phyloP scores from a whole-genome alignment of 352 stramenopile species.

The Hyaloperonospora arabidopsidis region DNA sequence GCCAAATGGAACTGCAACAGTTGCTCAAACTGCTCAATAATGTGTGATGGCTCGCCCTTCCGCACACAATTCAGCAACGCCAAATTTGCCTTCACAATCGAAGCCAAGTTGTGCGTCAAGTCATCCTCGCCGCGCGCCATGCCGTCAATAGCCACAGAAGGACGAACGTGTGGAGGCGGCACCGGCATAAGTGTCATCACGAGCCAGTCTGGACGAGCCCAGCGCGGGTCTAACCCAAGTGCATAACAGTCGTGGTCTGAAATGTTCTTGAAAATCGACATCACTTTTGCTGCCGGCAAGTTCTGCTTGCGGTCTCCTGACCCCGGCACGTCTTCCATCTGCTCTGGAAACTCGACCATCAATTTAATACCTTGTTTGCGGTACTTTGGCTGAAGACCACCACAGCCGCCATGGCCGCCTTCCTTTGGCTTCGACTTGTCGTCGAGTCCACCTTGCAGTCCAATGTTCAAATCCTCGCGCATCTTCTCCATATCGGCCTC shows the following conservation, averaged over 20 bases:
- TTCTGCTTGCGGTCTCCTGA: conserved; percentile 96
- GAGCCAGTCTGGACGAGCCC: conserved; percentile 96
- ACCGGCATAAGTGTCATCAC: conserved; percentile 98
- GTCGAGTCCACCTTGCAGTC: conserved; percentile 71
- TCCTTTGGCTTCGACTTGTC: conserved; percentile 81
- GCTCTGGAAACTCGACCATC: conserved; percentile 92
- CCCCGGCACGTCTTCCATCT: conserved; percentile 90
- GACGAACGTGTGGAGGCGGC: conserved; percentile 95
- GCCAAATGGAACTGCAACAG: conserved; percentile 80
- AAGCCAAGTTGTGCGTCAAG: conserved; percentile 96
- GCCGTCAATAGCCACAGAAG: conserved; percentile 92
- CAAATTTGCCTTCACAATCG: conserved; percentile 98
- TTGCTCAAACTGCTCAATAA: conserved; percentile 92
- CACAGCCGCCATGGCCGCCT: conserved; percentile 73
- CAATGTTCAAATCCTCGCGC: conserved; percentile 80
- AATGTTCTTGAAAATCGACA: conserved; percentile 97
- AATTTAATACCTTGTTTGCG: conserved; percentile 92
- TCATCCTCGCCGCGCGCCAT: conserved; percentile 95
- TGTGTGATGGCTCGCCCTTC: conserved; percentile 93
- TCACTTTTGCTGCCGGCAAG: conserved; percentile 88
- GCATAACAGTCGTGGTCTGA: conserved; percentile 92
- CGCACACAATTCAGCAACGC: conserved; percentile 91
- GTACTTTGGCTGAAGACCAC: conserved; percentile 91
- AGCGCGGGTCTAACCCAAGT: conserved; percentile 93
- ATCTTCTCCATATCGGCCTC: conserved; percentile 86